A percentile compares a stretch with the other conserved stretches of the same genome.
Evolutionary conservation across 768 basidiomycete genomes (phyloP).

Genomic region (Rhizopogon roseolus): DNA sequence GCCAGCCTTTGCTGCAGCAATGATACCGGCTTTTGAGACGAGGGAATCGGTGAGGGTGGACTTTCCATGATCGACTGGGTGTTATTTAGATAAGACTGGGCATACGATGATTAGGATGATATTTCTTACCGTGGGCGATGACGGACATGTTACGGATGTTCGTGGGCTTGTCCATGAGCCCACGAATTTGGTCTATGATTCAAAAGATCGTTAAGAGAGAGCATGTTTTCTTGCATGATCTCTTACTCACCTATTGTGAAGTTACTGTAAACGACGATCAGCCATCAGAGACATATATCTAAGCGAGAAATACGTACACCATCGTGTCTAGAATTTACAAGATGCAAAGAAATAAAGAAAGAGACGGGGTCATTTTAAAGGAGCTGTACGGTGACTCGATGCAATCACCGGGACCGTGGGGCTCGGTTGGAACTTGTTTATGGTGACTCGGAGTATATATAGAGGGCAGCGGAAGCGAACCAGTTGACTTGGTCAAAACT

Average conservation of each 20-base stretch:
- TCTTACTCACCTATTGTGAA: conserved; percentile 75
- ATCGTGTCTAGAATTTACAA: conserved; percentile 57
- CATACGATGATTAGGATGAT: conserved; percentile 7
- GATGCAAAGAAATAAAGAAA: conserved; percentile 11
- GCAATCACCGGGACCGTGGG: conserved; percentile 24
- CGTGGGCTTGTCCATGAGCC: conserved; percentile 83
- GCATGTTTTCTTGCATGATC: not conserved
- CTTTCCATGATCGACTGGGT: conserved; percentile 97
- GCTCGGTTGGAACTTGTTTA: conserved; percentile 6
- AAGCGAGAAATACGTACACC: conserved; percentile 59
- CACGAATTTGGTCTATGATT: conserved; percentile 74
- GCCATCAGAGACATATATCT: conserved; percentile 8
- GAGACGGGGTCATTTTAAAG: conserved; percentile 12
- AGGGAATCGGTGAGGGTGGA: conserved; percentile 98
- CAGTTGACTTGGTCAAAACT: no score
- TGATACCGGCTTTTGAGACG: conserved; percentile 99
- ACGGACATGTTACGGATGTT: conserved; percentile 97
- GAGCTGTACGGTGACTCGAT: conserved; percentile 13
- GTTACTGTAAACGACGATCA: conserved; percentile 54
- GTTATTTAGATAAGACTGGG: conserved; percentile 13
- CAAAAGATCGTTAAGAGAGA: conserved; percentile 1
- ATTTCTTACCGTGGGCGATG: conserved; percentile 76
- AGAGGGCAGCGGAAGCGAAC: no score
- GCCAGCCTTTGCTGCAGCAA: conserved; percentile 90
- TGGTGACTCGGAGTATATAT: no score